Evolutionary conservation across 2,329 filamentous ascomycete genomes (phyloP).

Genomic region (Penicillium frequentans): DNA sequence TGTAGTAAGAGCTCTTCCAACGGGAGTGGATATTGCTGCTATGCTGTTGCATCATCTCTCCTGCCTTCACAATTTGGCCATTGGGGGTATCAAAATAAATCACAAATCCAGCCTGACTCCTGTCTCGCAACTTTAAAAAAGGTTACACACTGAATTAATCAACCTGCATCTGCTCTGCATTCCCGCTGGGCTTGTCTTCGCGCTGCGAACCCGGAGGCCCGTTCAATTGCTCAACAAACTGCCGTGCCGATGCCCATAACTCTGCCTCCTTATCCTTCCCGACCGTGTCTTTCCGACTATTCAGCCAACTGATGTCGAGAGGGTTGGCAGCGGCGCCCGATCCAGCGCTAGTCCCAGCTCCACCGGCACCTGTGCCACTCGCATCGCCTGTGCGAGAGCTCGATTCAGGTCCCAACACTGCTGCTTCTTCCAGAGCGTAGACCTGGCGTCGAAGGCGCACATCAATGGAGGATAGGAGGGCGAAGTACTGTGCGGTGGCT

Average conservation of each 20-base stretch:
- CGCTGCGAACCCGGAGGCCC: conserved; percentile 8
- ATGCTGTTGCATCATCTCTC: conserved; percentile 34
- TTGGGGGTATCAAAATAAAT: conserved; percentile 13
- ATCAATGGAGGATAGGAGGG: conserved; percentile 70
- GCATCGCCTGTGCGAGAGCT: conserved; percentile 33
- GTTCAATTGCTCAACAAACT: conserved; percentile 51
- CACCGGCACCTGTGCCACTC: conserved; percentile 29
- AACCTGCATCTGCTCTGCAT: conserved; percentile 40
- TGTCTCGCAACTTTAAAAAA: neutral
- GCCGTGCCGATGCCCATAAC: conserved; percentile 65
- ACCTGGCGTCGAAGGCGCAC: conserved; percentile 74
- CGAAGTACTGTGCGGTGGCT: conserved; percentile 63
- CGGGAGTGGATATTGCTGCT: neutral
- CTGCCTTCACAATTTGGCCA: neutral
- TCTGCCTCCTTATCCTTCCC: conserved; percentile 82
- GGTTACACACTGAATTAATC: conserved; percentile 26
- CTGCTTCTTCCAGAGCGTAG: conserved; percentile 77
- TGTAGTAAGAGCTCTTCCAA: neutral
- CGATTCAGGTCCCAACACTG: conserved; percentile 61
- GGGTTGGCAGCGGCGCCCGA: conserved; percentile 48
- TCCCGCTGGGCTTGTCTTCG: conserved; percentile 15
- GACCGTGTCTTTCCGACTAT: conserved; percentile 78
- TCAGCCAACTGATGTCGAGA: conserved; percentile 86
- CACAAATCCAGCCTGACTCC: conserved; percentile 40
- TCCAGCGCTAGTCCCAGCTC: conserved; percentile 18